These are phyloP conservation scores for Xylaria sp. DNA, from an alignment of 2,329 filamentous ascomycete species.

Conservation along the genomic window DNA sequence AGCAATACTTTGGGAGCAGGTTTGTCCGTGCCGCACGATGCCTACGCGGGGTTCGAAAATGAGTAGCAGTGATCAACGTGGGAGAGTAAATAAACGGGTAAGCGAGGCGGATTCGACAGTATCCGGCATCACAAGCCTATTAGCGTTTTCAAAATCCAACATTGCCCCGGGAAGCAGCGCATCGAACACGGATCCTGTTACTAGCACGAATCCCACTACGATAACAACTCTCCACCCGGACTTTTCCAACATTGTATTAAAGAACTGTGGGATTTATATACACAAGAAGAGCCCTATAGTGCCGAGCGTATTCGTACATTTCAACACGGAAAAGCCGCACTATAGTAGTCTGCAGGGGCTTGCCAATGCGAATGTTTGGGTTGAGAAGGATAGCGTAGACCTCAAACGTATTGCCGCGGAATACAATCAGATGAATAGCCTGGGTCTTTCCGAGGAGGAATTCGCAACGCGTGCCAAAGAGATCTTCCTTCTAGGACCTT, in stretches of 20 bases:
- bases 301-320: background rate
- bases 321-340: background rate
- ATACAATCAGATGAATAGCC: background rate
- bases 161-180: background rate
- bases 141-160: background rate
- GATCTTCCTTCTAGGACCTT: slow-evolving; percentile 1
- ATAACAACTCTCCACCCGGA: background rate
- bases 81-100: background rate
- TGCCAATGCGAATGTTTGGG: background rate
- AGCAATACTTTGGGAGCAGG: slow-evolving; percentile 7
- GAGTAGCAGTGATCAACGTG: background rate
- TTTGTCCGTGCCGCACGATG: background rate
- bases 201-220: background rate
- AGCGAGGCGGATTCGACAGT: slow-evolving; percentile 2
- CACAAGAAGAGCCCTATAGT: background rate
- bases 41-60: background rate
- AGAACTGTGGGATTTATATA: background rate
- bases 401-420: slow-evolving; percentile 4
- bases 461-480: background rate
- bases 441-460: background rate
- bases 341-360: background rate
- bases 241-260: slow-evolving; percentile 1
- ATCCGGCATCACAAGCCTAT: background rate
- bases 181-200: slow-evolving; percentile 1
- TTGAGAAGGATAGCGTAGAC: background rate